phyloP scores from a whole-genome alignment of 2,329 filamentous ascomycete genomes.

The Aschersonia sp. region DNA sequence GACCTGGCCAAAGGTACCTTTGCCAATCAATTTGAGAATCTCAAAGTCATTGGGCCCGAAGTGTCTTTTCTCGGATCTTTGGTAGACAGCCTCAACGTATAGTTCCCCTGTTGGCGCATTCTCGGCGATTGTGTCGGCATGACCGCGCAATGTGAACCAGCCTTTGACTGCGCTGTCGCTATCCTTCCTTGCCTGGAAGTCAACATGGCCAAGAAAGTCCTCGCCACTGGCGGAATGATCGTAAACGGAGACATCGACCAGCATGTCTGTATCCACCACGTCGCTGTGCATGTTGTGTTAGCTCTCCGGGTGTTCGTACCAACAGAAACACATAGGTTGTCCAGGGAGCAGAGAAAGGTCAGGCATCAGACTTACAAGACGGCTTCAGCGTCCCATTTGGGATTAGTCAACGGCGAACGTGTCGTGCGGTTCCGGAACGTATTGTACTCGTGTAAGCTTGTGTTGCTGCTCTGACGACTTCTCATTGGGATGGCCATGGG shows the following conservation, averaged over 20 bases:
- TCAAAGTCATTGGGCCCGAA: constrained; percentile 93
- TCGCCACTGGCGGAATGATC: constrained; percentile 69
- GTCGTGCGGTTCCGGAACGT: constrained; percentile 44
- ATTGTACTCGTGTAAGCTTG: constrained; percentile 57
- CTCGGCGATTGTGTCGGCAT: constrained; percentile 55
- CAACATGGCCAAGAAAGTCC: constrained; percentile 81
- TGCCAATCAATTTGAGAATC: constrained; percentile 90
- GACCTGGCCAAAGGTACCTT: constrained; percentile 95
- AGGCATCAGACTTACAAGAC: constrained; percentile 56
- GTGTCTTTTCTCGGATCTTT: constrained; percentile 76
- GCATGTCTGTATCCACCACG: constrained; percentile 79
- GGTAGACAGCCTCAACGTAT: constrained; percentile 72
- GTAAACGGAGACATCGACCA: constrained; percentile 88
- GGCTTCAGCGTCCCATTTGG: constrained; percentile 91
- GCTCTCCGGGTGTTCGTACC: not conserved
- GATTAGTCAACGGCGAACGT: constrained; percentile 53
- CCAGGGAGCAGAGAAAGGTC: not conserved
- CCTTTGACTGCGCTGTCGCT: constrained; percentile 60
- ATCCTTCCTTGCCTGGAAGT: constrained; percentile 54
- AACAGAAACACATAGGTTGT: not conserved
- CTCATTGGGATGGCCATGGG: constrained; percentile 93
- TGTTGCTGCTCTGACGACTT: constrained; percentile 92
- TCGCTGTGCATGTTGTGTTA: constrained; percentile 45
- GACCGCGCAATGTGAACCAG: constrained; percentile 72
- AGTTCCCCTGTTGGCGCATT: constrained; percentile 76